phyloP scores from a whole-genome alignment of 2,329 filamentous ascomycete species.

The Diplocarpon rosae region DNA sequence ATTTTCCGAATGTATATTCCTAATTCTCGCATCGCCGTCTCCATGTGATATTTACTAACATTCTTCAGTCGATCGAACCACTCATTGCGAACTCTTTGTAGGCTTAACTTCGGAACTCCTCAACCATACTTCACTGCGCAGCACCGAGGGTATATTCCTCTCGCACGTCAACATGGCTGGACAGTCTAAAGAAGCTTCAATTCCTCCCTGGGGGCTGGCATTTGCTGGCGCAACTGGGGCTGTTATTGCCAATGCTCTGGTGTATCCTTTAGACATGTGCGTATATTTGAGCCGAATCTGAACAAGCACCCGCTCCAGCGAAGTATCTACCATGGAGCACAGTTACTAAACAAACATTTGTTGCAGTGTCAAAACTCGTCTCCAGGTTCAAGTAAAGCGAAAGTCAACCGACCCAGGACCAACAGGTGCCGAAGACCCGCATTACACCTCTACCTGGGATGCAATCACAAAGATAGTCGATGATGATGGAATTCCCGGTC shows the following conservation, averaged over 20 bases:
- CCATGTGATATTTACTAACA: too few relatives aligned
- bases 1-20: too few relatives aligned
- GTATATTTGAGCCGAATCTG: conserved; percentile 27
- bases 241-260: conserved; percentile 85
- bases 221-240: conserved; percentile 88
- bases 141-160: neutral
- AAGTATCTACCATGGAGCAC: neutral
- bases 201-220: conserved; percentile 88
- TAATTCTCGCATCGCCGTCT: too few relatives aligned
- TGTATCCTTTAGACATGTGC: conserved; percentile 95
- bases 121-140: neutral
- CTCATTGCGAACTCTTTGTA: neutral
- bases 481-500: conserved; percentile 67
- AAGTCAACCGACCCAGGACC: conserved; percentile 35
- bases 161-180: conserved; percentile 18
- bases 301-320: neutral
- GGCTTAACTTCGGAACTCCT: neutral
- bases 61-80: neutral
- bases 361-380: conserved; percentile 78
- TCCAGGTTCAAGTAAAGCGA: conserved; percentile 85
- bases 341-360: neutral
- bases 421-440: conserved; percentile 41
- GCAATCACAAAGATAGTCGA: conserved; percentile 75
- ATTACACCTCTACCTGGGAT: conserved; percentile 82
- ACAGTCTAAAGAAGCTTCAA: conserved; percentile 28